These are phyloP conservation scores for Penicillium paradoxum DNA, from an alignment of 495 filamentous ascomycete species.

Conservation along the genomic window DNA sequence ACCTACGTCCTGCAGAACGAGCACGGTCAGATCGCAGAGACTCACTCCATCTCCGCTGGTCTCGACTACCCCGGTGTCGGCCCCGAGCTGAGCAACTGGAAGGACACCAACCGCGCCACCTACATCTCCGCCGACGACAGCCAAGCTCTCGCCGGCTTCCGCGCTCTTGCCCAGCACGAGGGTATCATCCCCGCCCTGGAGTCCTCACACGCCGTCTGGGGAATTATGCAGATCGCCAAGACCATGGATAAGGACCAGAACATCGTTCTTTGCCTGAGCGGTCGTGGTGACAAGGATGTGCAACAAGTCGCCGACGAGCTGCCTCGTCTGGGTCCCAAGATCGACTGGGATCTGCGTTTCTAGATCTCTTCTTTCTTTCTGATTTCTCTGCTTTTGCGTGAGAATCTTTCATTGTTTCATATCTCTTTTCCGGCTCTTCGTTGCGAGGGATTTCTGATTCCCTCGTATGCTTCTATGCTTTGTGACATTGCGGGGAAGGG, in stretches of 20 bases:
- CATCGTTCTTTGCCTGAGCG: slow-evolving; percentile 90
- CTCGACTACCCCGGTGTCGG: slow-evolving; percentile 97
- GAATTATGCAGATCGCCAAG: slow-evolving; percentile 85
- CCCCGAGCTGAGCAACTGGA: slow-evolving; percentile 85
- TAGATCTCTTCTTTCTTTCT: slow-evolving; percentile 10
- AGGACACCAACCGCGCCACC: slow-evolving; percentile 76
- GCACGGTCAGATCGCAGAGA: slow-evolving; percentile 89
- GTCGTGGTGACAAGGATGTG: slow-evolving; percentile 95
- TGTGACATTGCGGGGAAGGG: neutral
- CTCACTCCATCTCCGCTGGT: slow-evolving; percentile 94
- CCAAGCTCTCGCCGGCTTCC: slow-evolving; percentile 86
- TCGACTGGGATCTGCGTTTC: slow-evolving; percentile 92
- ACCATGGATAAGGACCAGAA: slow-evolving; percentile 83
- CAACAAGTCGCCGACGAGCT: slow-evolving; percentile 96
- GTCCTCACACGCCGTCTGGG: slow-evolving; percentile 87
- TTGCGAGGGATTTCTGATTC: neutral
- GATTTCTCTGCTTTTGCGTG: neutral
- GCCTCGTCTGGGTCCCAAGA: slow-evolving; percentile 80
- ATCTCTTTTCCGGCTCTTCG: neutral
- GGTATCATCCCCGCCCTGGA: slow-evolving; percentile 97
- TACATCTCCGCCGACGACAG: slow-evolving; percentile 92
- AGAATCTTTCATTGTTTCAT: neutral
- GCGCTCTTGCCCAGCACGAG: slow-evolving; percentile 74
- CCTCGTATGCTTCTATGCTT: neutral
- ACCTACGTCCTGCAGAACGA: slow-evolving; percentile 92